Evolutionary conservation across 768 basidiomycete species (phyloP), one percentile per base, ranked within the genome.

Genomic region (Hypholoma sublateritium): DNA sequence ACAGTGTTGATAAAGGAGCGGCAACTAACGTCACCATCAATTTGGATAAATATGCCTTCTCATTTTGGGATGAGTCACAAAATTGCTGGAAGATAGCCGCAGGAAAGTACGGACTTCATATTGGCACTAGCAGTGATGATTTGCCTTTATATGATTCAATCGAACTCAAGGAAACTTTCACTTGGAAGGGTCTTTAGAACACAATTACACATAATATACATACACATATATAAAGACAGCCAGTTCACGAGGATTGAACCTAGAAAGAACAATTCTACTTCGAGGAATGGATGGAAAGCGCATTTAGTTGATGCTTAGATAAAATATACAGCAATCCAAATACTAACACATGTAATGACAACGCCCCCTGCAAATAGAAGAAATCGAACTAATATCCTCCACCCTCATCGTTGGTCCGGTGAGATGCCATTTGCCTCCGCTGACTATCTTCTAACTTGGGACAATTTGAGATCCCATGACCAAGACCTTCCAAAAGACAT

Each of bases 361-460:
- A n/a, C n/a, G n/a, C n/a, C 9, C 28, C 9, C 28, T 32, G 28
- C 28, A 32, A 9, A 32, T 5, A 5, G 28, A 32, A 32, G 28
- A 32, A 9, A 32, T 9, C 5, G 2, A 32, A 36, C 52, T 57
- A 69, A 58, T 69, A 69, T 25, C 66, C 68, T 25, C 89, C 91
- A 47, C 84, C 87, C 42, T 79, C 85, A 49, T 91, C 84, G 9
- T 77, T 75, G 47, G 81, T 81, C 42, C 93, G 77, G 66, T 96
- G 93, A 21, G 90, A 86, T 11, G 94, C 95, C 83, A 95, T 89
- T 71, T 91, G 89, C 65, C 97, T 76, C 50, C 95, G 79, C 67
- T 97, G 93, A 0, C 87, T 83, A 62, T 99, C 97, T 72, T 98
- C 95, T 60, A 97, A 77, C 72, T 98, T 99, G 17, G 97, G 97